A percentile compares a stretch with the other conserved stretches of the same genome.
phyloP scores from a whole-genome alignment of 2,329 filamentous ascomycete genomes.

The Xylaria sp. region DNA sequence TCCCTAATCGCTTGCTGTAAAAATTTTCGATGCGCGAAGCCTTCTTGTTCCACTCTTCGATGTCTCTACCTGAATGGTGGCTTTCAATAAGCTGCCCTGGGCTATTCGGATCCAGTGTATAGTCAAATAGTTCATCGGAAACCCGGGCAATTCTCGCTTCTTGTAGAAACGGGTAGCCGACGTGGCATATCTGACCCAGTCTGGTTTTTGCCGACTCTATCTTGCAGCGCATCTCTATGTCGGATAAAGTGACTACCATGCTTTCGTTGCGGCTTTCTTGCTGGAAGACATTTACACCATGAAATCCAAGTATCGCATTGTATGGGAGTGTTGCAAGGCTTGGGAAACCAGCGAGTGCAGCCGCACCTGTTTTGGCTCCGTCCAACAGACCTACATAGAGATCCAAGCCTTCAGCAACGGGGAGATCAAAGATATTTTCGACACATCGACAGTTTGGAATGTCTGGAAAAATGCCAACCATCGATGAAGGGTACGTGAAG shows the following conservation, averaged over 20 bases:
- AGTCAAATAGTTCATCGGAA: slow-evolving; percentile 93
- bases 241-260: slow-evolving; percentile 87
- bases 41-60: slow-evolving; percentile 86
- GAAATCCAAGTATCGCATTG: slow-evolving; percentile 82
- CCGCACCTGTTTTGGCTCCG: slow-evolving; percentile 82
- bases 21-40: slow-evolving; percentile 83
- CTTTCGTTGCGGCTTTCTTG: slow-evolving; percentile 96
- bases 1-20: slow-evolving; percentile 91
- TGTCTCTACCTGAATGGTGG: slow-evolving; percentile 79
- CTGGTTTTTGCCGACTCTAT: slow-evolving; percentile 79
- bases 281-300: slow-evolving; percentile 94
- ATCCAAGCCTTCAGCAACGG: slow-evolving; percentile 88
- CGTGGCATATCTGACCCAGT: slow-evolving; percentile 85
- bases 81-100: slow-evolving; percentile 70
- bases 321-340: slow-evolving; percentile 88
- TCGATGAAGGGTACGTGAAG: slow-evolving; percentile 86
- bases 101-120: slow-evolving; percentile 74
- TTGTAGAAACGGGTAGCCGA: slow-evolving; percentile 94
- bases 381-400: slow-evolving; percentile 85
- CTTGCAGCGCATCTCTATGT: slow-evolving; percentile 76
- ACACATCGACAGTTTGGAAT: slow-evolving; percentile 88
- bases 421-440: slow-evolving; percentile 95
- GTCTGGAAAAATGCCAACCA: slow-evolving; percentile 91
- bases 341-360: slow-evolving; percentile 93
- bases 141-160: slow-evolving; percentile 91